These are phyloP conservation scores for Hypomontagnella submonticulosa DNA, from an alignment of 495 filamentous ascomycete genomes.

Conservation along the genomic window DNA sequence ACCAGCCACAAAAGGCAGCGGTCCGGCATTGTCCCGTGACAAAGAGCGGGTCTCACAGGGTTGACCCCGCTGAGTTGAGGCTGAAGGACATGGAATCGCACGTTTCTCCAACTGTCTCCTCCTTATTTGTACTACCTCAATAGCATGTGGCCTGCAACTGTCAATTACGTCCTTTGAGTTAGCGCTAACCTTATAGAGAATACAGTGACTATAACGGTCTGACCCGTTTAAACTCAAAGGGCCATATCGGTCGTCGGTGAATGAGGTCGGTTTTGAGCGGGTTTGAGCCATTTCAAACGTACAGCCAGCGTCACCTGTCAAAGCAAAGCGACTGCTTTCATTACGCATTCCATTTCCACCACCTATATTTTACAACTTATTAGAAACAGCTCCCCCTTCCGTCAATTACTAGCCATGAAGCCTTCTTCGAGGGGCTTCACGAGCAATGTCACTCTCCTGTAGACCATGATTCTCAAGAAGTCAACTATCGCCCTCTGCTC, in stretches of 20 bases:
- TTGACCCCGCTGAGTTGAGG: slow-evolving; percentile 17
- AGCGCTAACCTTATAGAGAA: slow-evolving; percentile 36
- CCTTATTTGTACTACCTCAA: too few relatives aligned
- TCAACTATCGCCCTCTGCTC: slow-evolving; percentile 45
- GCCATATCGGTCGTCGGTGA: slow-evolving; percentile 22
- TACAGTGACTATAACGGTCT: slow-evolving; percentile 5
- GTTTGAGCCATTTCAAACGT: slow-evolving; percentile 40
- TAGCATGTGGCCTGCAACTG: too few relatives aligned
- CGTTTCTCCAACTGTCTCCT: too few relatives aligned
- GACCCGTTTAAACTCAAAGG: neutral
- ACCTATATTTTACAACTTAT: neutral
- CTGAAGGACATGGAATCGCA: slow-evolving; percentile 24
- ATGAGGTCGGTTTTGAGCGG: slow-evolving; percentile 32
- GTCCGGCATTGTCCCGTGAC: too few relatives aligned
- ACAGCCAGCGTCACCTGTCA: neutral
- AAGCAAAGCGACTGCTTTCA: slow-evolving; percentile 16
- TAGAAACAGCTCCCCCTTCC: neutral
- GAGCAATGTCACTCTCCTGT: slow-evolving; percentile 31
- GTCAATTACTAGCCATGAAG: slow-evolving; percentile 29
- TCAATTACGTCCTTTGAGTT: slow-evolving; percentile 4
- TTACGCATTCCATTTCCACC: neutral
- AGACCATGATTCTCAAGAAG: slow-evolving; percentile 53
- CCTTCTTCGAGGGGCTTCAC: slow-evolving; percentile 31
- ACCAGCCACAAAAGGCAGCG: too few relatives aligned
- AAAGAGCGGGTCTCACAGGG: too few relatives aligned